Evolutionary conservation across 208 protist species (phyloP).

Genomic region (Crithidia fasciculata): DNA sequence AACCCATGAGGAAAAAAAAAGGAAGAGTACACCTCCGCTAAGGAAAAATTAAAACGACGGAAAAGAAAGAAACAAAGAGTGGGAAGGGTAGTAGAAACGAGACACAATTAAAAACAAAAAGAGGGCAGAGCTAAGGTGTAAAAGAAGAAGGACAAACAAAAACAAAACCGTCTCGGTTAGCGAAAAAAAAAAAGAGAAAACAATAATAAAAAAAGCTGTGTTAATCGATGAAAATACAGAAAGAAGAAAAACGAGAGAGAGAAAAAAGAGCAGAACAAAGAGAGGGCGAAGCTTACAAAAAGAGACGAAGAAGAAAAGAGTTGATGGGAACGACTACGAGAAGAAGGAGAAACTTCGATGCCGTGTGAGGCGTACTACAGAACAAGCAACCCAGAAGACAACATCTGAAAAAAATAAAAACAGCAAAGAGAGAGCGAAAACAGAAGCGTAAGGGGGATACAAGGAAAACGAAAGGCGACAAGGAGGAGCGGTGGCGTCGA

Average conservation of each 20-base stretch:
- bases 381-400: too few species aligned
- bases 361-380: too few species aligned
- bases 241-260: neutral
- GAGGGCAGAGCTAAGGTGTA: neutral
- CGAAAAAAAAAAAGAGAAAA: neutral
- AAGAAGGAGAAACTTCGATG: too few species aligned
- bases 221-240: conserved; percentile 13
- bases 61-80: neutral
- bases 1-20: neutral
- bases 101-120: neutral
- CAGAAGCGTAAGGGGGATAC: too few species aligned
- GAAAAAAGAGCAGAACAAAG: neutral
- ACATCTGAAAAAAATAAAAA: too few species aligned
- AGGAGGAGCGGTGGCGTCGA: too few species aligned
- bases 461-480: too few species aligned
- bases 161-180: neutral
- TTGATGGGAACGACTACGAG: too few species aligned
- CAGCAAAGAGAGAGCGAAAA: too few species aligned
- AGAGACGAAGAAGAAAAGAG: neutral
- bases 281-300: neutral
- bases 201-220: neutral
- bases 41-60: too few species aligned
- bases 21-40: neutral
- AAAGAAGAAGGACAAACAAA: conserved; percentile 6
- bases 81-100: neutral